Base-by-base conservation (phyloP, 805 yeast genomes). In the Lachancea cidri region DNA sequence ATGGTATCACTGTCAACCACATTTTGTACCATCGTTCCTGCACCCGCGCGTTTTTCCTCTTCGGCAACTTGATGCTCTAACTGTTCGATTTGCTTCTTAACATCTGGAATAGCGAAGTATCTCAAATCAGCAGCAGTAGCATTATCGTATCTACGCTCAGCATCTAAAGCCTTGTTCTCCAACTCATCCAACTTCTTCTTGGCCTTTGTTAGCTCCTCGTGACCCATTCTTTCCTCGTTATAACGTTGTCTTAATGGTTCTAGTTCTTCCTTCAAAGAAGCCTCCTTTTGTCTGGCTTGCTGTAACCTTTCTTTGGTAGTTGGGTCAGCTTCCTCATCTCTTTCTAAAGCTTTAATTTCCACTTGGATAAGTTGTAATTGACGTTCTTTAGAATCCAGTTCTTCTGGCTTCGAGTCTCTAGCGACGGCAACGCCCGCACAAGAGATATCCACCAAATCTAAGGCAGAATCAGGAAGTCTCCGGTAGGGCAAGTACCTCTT, bases 341-440 rank as follows among this genome's bases (percentile, higher is more conserved):
- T 85, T 68, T 93, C 97, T 54, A 93, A 74, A 1, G 98, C 98
- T 60, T 87, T 86, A 60, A 93, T 91, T 67, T 93, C 98, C 44
- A 93, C 98, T 56, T 91, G 95, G 27, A 93, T 68, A 52, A 93
- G 76, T 62, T 88, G 94, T 36, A 89, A 73, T 67, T 87, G 87
- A 65, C 98, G 85, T 67, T 93, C 98, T 53, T 88, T 76, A 34
- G 81, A 83, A 68, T 93, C 98, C 55, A 93, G 74, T 63, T 88
- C 96, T 66, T 93, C 98, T 1, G 98, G 98, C 62, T 86, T 87
- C 3, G 98, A 91, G 63, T 93, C 98, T 67, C 98, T 80, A 3
- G 96, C 96, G 39, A 93, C 98, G 1, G 98, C 98, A 33, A 93
- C 98, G 42, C 95, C 76, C 2, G 98, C 98, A 33, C 97, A 94